Evolutionary conservation across 2,329 filamentous ascomycete genomes (phyloP).

Genomic region (Monosporascus cannonballus): DNA sequence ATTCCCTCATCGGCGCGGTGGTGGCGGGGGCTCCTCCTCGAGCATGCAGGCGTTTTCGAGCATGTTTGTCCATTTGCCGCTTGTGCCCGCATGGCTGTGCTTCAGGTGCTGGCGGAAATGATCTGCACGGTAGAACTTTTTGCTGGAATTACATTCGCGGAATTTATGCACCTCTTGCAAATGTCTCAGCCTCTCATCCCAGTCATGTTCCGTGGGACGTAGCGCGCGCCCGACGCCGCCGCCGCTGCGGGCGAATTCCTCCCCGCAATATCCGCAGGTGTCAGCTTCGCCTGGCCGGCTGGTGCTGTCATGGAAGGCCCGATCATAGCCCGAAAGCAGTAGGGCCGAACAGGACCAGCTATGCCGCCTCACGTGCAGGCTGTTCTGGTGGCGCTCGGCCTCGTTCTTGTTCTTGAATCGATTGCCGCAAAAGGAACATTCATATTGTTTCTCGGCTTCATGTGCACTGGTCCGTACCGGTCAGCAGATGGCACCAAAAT

Average conservation of each 20-base stretch:
- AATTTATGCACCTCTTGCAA: constrained; percentile 92
- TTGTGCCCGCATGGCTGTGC: constrained; percentile 92
- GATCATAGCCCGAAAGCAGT: constrained; percentile 55
- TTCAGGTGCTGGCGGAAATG: constrained; percentile 98
- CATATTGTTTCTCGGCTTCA: constrained; percentile 94
- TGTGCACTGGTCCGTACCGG: constrained; percentile 55
- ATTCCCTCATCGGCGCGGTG: constrained; percentile 25
- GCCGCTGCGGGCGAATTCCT: constrained; percentile 66
- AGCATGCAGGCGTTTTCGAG: constrained; percentile 96
- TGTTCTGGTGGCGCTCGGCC: constrained; percentile 93
- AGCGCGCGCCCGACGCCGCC: constrained; percentile 32
- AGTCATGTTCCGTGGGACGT: constrained; percentile 70
- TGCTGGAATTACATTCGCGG: constrained; percentile 93
- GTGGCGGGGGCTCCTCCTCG: constrained; percentile 65
- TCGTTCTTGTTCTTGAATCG: constrained; percentile 99
- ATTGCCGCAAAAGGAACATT: constrained; percentile 86
- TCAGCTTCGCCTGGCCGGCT: constrained; percentile 63
- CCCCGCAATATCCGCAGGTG: constrained; percentile 89
- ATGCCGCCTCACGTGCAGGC: constrained; percentile 82
- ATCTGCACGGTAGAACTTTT: constrained; percentile 96
- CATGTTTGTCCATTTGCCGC: constrained; percentile 98
- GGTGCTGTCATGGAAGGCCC: constrained; percentile 80
- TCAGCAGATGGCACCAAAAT: constrained; percentile 5
- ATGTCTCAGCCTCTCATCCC: constrained; percentile 81
- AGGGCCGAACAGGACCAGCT: constrained; percentile 96